These are phyloP conservation scores for Meripilus lineatus DNA, from an alignment of 1,284 basidiomycete genomes.

Conservation along the genomic window DNA sequence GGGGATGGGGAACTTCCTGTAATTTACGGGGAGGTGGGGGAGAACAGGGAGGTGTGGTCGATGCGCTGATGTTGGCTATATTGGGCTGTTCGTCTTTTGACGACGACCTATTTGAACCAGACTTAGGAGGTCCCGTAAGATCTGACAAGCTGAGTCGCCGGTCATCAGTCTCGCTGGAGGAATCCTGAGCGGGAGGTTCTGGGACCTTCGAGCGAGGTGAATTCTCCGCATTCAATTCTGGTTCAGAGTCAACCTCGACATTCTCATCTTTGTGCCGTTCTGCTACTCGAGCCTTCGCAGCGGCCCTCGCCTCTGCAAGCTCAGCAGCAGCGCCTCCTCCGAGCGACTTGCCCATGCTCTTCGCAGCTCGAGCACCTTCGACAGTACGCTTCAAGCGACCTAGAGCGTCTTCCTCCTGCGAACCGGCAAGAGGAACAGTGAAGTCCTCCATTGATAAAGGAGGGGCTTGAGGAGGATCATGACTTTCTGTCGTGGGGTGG, in stretches of 20 bases:
- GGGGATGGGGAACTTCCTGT: conserved; percentile 34
- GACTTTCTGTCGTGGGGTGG: no score
- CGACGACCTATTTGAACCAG: conserved; percentile 4
- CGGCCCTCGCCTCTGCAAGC: conserved; percentile 64
- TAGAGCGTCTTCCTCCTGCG: conserved; percentile 45
- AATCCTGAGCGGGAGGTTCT: conserved; percentile 3
- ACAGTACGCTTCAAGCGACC: conserved; percentile 64
- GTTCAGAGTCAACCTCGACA: conserved; percentile 4
- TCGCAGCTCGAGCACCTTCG: conserved; percentile 59
- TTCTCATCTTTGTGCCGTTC: conserved; percentile 47
- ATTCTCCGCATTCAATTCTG: background rate
- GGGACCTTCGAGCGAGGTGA: background rate
- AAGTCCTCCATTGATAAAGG: conserved; percentile 13
- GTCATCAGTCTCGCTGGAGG: conserved; percentile 11
- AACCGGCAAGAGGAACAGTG: conserved; percentile 13
- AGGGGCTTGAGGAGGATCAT: background rate
- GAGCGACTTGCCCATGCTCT: conserved; percentile 58
- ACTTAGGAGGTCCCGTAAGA: conserved; percentile 27
- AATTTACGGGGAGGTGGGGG: conserved; percentile 34
- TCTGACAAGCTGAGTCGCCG: conserved; percentile 54
- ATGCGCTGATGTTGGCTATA: conserved; percentile 29
- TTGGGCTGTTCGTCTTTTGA: conserved; percentile 2
- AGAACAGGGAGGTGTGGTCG: conserved; percentile 58
- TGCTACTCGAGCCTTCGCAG: conserved; percentile 65
- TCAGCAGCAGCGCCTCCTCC: conserved; percentile 55